phyloP scores from a whole-genome alignment of 202 grass and related monocot species.

The Schoenoplectus tabernaemontani region DNA sequence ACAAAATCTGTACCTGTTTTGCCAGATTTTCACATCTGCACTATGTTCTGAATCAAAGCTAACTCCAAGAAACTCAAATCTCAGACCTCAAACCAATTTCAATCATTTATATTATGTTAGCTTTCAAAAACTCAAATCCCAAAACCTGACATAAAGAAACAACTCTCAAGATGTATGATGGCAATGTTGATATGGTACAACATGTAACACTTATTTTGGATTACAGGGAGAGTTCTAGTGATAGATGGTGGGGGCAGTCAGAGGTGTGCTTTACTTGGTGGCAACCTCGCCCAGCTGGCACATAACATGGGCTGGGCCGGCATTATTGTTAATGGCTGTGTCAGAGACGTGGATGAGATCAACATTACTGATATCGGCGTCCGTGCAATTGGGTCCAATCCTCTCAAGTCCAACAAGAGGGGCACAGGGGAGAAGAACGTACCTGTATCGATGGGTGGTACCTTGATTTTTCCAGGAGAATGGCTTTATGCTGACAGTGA shows the following conservation, averaged over 20 bases:
- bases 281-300: slow-evolving; percentile 37
- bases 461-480: slow-evolving; percentile 55
- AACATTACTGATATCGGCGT: slow-evolving; percentile 74
- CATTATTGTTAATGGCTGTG: slow-evolving; percentile 36
- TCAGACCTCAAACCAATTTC: not conserved
- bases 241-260: slow-evolving; percentile 39
- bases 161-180: not conserved
- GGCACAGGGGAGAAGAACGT: slow-evolving; percentile 64
- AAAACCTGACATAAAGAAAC: not conserved
- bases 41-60: not conserved
- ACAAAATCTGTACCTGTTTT: not conserved
- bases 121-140: not conserved
- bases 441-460: slow-evolving; percentile 38
- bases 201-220: not conserved
- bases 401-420: slow-evolving; percentile 81
- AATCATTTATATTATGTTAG: not conserved
- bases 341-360: slow-evolving; percentile 86
- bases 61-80: not conserved
- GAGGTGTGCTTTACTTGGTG: slow-evolving; percentile 40
- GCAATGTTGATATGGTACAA: not conserved
- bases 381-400: slow-evolving; percentile 60
- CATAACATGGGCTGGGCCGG: slow-evolving; percentile 42
- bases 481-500: slow-evolving; percentile 79
- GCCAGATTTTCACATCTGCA: not conserved
- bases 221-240: slow-evolving; percentile 30